A percentile compares a stretch with the other conserved stretches of the same genome.
Evolutionary conservation across 495 filamentous ascomycete species (phyloP).

Genomic region (Penicillium taxi): DNA sequence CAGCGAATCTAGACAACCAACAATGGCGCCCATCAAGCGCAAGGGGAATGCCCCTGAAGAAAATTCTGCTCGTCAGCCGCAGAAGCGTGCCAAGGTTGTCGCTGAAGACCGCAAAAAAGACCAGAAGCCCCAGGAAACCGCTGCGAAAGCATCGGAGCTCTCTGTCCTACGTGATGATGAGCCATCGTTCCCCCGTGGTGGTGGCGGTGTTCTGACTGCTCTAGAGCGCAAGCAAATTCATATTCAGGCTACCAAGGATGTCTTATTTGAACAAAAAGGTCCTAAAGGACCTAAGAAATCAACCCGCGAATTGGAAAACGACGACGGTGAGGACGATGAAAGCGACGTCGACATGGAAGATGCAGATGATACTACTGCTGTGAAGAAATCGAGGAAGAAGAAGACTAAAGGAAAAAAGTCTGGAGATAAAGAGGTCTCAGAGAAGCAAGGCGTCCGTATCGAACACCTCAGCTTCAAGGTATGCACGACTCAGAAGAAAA

Average conservation of each 20-base stretch:
- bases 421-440: conserved; percentile 30
- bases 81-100: conserved; percentile 41
- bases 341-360: conserved; percentile 42
- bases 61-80: conserved; percentile 30
- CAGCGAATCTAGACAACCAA: conserved; percentile 24
- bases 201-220: conserved; percentile 81
- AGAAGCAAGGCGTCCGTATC: conserved; percentile 58
- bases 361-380: conserved; percentile 24
- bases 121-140: conserved; percentile 26
- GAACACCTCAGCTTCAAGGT: conserved; percentile 90
- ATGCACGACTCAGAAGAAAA: conserved; percentile 8
- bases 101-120: conserved; percentile 32
- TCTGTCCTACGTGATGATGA: conserved; percentile 68
- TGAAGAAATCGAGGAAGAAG: conserved; percentile 46
- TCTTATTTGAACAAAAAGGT: conserved; percentile 71
- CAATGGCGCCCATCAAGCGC: conserved; percentile 48
- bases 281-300: conserved; percentile 46
- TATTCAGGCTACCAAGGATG: conserved; percentile 85
- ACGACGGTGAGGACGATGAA: conserved; percentile 36
- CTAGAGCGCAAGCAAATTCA: conserved; percentile 95
- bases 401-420: conserved; percentile 45
- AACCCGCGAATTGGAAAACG: conserved; percentile 30
- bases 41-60: conserved; percentile 40
- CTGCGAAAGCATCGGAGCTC: conserved; percentile 34
- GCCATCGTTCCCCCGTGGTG: conserved; percentile 83